Evolutionary conservation across 2,329 filamentous ascomycete genomes (phyloP).

Genomic region (Arthrobotrys megalospora): DNA sequence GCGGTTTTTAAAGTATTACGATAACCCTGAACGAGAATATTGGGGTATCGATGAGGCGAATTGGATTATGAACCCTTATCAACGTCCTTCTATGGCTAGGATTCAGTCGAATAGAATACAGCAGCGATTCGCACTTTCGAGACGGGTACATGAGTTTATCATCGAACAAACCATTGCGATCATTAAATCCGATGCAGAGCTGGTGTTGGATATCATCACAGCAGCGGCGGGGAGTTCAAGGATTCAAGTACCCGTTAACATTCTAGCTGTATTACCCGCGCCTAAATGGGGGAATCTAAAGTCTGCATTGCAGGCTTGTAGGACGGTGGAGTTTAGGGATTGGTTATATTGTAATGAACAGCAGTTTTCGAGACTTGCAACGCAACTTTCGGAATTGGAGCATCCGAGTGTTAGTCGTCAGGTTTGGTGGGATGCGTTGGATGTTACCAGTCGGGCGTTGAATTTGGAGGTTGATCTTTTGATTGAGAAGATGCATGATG

Average conservation of each 20-base stretch:
- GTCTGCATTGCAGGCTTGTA: slow-evolving; percentile 41
- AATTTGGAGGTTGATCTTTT: slow-evolving; percentile 56
- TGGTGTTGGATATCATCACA: slow-evolving; percentile 56
- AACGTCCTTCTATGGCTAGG: slow-evolving; percentile 45
- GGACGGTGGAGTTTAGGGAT: slow-evolving; percentile 57
- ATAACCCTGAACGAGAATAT: slow-evolving; percentile 58
- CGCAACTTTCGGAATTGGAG: slow-evolving; percentile 52
- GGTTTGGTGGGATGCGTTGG: slow-evolving; percentile 59
- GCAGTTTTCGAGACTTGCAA: slow-evolving; percentile 54
- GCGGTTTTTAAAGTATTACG: slow-evolving; percentile 58
- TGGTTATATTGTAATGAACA: slow-evolving; percentile 60
- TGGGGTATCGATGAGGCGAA: slow-evolving; percentile 57
- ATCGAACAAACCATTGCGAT: slow-evolving; percentile 57
- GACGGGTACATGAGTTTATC: slow-evolving; percentile 58
- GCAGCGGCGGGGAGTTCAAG: slow-evolving; percentile 49
- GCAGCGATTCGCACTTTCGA: slow-evolving; percentile 54
- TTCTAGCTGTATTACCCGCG: slow-evolving; percentile 44
- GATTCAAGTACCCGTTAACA: slow-evolving; percentile 57
- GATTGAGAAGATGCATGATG: slow-evolving; percentile 60
- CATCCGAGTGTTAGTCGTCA: slow-evolving; percentile 40
- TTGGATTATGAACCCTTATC: slow-evolving; percentile 60
- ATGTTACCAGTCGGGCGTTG: slow-evolving; percentile 44
- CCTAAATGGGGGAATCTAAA: slow-evolving; percentile 46
- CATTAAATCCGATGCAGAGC: slow-evolving; percentile 56
- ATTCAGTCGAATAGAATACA: slow-evolving; percentile 52